Conservation (phyloP, 805 yeast species). For the Geotrichum ghanense region DNA sequence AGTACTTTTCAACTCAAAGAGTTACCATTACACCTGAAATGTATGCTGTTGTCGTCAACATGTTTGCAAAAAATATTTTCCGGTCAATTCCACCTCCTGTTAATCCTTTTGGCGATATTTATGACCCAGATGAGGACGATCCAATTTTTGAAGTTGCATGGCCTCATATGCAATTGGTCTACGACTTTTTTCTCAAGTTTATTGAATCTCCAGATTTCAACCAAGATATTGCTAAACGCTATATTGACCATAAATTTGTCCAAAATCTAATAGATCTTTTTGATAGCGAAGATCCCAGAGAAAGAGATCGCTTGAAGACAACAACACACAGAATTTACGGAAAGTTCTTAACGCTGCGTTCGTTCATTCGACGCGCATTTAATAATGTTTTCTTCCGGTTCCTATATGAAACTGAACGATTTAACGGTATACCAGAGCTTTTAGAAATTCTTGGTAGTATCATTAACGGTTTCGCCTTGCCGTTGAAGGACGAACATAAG, state of each 20-base stretch:
- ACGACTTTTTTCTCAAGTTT: constrained; percentile 86
- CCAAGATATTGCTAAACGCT: constrained; percentile 86
- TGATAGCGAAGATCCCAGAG: constrained; percentile 94
- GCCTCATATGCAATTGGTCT: constrained; percentile 98
- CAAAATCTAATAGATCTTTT: constrained; percentile 73
- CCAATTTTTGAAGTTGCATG: constrained; percentile 93
- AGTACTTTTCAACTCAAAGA: constrained; percentile 71
- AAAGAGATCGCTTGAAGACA: constrained; percentile 89
- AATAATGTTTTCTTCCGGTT: constrained; percentile 88
- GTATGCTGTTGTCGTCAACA: constrained; percentile 75
- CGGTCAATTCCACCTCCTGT: constrained; percentile 98
- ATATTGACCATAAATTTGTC: constrained; percentile 84
- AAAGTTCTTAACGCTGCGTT: constrained; percentile 77
- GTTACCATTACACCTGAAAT: constrained; percentile 83
- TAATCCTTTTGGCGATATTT: constrained; percentile 91
- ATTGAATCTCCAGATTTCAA: constrained; percentile 92
- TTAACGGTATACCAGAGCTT: constrained; percentile 91
- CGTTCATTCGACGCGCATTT: constrained; percentile 84
- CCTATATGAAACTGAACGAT: constrained; percentile 88
- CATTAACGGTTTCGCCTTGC: constrained; percentile 95
- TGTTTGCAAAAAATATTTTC: constrained; percentile 83
- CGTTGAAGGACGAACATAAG: constrained; percentile 94
- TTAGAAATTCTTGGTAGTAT: constrained; percentile 92
- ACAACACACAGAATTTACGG: constrained; percentile 95
- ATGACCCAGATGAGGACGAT: constrained; percentile 98